Percentiles rank a stretch among this genome's conserved stretches.
These are phyloP conservation scores for Ormosia semicastrata DNA, from an alignment of 306 rosid species.

Conservation along the genomic window DNA sequence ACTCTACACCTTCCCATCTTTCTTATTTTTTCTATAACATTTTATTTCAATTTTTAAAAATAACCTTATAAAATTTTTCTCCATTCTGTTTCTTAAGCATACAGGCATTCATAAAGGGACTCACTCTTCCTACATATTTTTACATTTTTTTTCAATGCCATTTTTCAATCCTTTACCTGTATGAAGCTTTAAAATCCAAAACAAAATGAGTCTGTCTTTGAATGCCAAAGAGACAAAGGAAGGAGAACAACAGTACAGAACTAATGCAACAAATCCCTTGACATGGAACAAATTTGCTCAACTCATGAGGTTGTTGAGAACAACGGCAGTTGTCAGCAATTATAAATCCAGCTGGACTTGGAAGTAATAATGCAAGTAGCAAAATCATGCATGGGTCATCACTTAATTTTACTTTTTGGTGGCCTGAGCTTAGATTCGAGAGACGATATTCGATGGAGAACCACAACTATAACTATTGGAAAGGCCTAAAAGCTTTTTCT, in stretches of 20 bases:
- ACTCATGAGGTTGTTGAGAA: not conserved
- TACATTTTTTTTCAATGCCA: not conserved
- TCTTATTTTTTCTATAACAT: not conserved
- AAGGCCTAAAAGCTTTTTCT: not conserved
- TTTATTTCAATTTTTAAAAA: not conserved
- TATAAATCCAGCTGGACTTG: not conserved
- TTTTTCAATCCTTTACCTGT: not conserved
- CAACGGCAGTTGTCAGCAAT: not conserved
- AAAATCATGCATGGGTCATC: slow-evolving; percentile 4
- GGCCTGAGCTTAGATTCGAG: not conserved
- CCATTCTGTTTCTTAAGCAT: not conserved
- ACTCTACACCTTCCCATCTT: not conserved
- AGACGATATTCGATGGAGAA: not conserved
- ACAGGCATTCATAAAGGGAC: not conserved
- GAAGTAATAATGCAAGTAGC: not conserved
- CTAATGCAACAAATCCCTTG: not conserved
- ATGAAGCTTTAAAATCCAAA: not conserved
- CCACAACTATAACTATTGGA: not conserved
- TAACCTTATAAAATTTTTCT: not conserved
- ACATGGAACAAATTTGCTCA: not conserved
- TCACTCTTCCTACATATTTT: not conserved
- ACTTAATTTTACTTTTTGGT: not conserved
- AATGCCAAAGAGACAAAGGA: not conserved
- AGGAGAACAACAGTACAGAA: not conserved
- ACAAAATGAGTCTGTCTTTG: not conserved